Evolutionary conservation across 805 yeast species (phyloP), one percentile per base, ranked within the genome.

Genomic region (Teunomyces pallodes): DNA sequence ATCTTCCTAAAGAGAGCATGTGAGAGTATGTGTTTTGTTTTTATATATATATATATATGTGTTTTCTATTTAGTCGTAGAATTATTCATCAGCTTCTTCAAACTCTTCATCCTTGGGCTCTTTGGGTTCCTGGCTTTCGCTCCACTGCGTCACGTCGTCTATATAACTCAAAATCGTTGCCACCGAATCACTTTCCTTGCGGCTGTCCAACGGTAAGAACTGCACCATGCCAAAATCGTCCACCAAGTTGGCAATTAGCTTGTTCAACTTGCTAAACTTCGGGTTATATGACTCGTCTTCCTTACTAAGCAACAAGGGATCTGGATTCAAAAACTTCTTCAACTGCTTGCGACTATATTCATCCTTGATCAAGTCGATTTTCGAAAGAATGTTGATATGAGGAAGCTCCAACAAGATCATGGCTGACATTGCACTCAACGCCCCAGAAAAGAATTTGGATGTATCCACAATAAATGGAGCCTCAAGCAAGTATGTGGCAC

Each of bases 161-260:
- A 94, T 87, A 64, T 90, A 90, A 61, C 96, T 86, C 55, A 94
- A 74, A 46, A 94, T 92, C 0, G 90, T 84, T 9, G 85, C 81
- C 17, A 94, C 85, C 42, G 90, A 80, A 38, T 84, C 89, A 42
- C 90, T 83, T 41, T 83, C 86, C 58, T 76, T 75, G 27, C 75
- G 65, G 54, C 84, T 79, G 61, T 90, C 95, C 53, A 94, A 75
- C 0, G 99, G 98, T 54, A 94, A 70, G 61, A 90, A 94, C 64
- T 94, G 97, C 2, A 94, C 97, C 99, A 94, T 94, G 5, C 99
- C 99, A 65, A 94, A 94, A 60, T 94, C 99, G 62, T 94, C 98
- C 31, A 91, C 95, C 55, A 94, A 73, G 53, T 86, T 83, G 0
- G 97, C 97, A 56, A 94, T 90, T 12, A 91, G 79, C 56, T 80